phyloP scores from a whole-genome alignment of 2,329 filamentous ascomycete species.

The Nothophoma quercina region DNA sequence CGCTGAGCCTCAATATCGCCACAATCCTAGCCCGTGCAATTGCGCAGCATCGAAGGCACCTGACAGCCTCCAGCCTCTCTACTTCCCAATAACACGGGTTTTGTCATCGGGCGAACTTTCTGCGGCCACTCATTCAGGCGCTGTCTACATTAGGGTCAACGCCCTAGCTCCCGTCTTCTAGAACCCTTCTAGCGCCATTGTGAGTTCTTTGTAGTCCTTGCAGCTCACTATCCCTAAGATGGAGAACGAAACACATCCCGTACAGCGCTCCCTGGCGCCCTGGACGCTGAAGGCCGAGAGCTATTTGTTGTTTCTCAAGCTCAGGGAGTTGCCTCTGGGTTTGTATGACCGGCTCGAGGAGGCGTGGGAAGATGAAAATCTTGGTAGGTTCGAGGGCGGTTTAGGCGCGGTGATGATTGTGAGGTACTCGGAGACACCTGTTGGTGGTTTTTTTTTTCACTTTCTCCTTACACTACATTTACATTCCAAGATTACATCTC shows the following conservation, averaged over 20 bases:
- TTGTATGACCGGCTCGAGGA: conserved; percentile 39
- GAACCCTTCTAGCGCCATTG: conserved; percentile 1
- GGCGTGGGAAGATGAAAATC: conserved; percentile 19
- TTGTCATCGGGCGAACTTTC: too few species aligned
- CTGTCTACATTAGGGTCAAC: not conserved
- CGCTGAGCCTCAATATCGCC: conserved; percentile 14
- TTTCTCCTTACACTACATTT: too few species aligned
- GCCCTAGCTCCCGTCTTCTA: conserved; percentile 9
- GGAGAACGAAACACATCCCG: conserved; percentile 27
- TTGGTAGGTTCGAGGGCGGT: conserved; percentile 36
- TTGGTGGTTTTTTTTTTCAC: conserved; percentile 34
- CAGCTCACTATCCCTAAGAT: not conserved
- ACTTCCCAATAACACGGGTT: too few species aligned
- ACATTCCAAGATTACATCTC: too few species aligned
- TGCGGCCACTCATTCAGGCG: too few species aligned
- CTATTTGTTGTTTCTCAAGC: conserved; percentile 35
- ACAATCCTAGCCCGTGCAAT: not conserved
- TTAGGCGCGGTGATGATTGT: conserved; percentile 39
- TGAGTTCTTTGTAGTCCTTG: not conserved
- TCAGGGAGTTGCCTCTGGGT: conserved; percentile 32
- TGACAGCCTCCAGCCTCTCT: too few species aligned
- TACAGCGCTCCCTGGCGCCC: conserved; percentile 30
- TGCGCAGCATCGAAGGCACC: too few species aligned
- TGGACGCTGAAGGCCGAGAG: conserved; percentile 37
- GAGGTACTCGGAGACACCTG: conserved; percentile 41